Conservation (phyloP, 257 asterid species). For the Przewalskia tangutica region DNA sequence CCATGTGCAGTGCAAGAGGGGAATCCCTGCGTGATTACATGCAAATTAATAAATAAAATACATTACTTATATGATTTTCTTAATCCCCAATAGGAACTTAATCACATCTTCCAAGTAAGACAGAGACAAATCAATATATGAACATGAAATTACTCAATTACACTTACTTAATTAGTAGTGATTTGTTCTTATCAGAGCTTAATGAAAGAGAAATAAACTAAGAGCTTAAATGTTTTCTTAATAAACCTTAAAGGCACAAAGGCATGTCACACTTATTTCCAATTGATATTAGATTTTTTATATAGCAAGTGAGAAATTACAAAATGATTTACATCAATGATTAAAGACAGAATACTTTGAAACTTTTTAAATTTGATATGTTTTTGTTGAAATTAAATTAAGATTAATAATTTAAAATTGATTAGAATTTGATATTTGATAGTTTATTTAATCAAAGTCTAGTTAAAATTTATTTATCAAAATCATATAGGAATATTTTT, state of each 20-base stretch:
- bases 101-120: not conserved
- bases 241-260: not conserved
- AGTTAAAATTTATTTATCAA: too few relatives aligned
- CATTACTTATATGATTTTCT: not conserved
- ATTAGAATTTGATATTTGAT: too few relatives aligned
- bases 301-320: not conserved
- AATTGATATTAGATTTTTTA: not conserved
- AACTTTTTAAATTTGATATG: too few relatives aligned
- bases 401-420: too few relatives aligned
- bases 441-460: too few relatives aligned
- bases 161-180: not conserved
- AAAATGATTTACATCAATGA: not conserved
- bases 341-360: not conserved
- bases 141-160: not conserved
- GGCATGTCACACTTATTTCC: not conserved
- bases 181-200: not conserved
- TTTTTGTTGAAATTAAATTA: too few relatives aligned
- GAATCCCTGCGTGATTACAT: constrained; percentile 19
- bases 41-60: not conserved
- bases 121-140: not conserved
- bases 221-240: not conserved
- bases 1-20: constrained; percentile 10
- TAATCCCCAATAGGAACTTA: not conserved
- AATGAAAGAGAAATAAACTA: not conserved
- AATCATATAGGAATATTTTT: too few relatives aligned